These are phyloP conservation scores for Lipomyces starkeyi DNA, from an alignment of 805 yeast genomes.

Conservation along the genomic window DNA sequence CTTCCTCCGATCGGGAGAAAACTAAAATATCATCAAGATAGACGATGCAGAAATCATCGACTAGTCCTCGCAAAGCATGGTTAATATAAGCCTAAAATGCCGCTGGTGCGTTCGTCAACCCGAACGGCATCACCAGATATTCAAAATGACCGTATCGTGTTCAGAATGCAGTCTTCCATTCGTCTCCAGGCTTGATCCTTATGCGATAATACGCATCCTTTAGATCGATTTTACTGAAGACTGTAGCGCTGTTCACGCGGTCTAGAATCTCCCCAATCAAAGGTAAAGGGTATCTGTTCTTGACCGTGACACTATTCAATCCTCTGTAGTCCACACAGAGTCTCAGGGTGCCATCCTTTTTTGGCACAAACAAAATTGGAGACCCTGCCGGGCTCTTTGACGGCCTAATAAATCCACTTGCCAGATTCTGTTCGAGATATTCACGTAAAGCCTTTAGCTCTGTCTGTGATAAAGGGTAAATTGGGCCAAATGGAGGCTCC, in stretches of 20 bases:
- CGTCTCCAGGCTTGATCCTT: constrained; percentile 10
- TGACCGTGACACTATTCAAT: constrained; percentile 35
- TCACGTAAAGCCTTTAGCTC: background rate
- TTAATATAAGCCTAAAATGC: constrained; percentile 39
- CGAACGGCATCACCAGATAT: constrained; percentile 44
- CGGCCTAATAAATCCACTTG: constrained; percentile 12
- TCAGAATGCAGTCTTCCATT: constrained; percentile 34
- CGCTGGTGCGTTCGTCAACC: constrained; percentile 43
- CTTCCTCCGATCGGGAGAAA: constrained; percentile 17
- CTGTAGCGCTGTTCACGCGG: constrained; percentile 24
- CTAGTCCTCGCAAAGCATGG: constrained; percentile 19
- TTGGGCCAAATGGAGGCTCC: no score
- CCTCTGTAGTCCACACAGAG: constrained; percentile 38
- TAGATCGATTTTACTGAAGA: constrained; percentile 38
- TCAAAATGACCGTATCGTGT: constrained; percentile 39
- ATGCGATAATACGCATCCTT: constrained; percentile 27
- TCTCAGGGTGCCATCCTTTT: constrained; percentile 37
- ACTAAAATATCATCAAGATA: constrained; percentile 41
- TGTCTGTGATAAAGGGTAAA: no score
- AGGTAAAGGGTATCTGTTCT: constrained; percentile 38
- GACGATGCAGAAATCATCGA: constrained; percentile 25
- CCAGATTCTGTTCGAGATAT: background rate
- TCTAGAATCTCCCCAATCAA: constrained; percentile 15
- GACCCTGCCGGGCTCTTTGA: constrained; percentile 24
- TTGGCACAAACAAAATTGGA: constrained; percentile 36